Evolutionary conservation across 2,329 filamentous ascomycete genomes (phyloP).

Genomic region (Reticulascus tulasneorum): DNA sequence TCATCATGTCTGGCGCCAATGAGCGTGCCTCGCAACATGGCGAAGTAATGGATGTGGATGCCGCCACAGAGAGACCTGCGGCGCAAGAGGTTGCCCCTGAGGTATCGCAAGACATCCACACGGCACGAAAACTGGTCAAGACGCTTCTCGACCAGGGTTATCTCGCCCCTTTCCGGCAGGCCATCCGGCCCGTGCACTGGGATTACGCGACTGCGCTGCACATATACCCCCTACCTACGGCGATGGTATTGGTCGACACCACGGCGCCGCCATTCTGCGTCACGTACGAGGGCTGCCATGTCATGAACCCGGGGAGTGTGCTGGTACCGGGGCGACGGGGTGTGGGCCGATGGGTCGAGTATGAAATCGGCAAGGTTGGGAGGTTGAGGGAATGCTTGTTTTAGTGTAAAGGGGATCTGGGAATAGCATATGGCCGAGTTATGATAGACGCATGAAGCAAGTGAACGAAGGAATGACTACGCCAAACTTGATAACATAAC

Average conservation of each 20-base stretch:
- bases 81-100: slow-evolving; percentile 6
- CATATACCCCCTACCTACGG: slow-evolving; percentile 83
- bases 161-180: slow-evolving; percentile 80
- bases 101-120: slow-evolving; percentile 47
- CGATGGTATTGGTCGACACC: slow-evolving; percentile 76
- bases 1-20: slow-evolving; percentile 27
- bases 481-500: no score
- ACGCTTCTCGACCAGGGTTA: slow-evolving; percentile 89
- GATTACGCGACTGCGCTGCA: slow-evolving; percentile 74
- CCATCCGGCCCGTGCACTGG: slow-evolving; percentile 81
- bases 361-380: slow-evolving; percentile 64
- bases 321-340: slow-evolving; percentile 65
- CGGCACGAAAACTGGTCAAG: slow-evolving; percentile 77
- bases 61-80: slow-evolving; percentile 12
- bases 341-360: slow-evolving; percentile 82
- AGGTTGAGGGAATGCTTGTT: slow-evolving; percentile 62
- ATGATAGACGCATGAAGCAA: no score
- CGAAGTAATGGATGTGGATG: slow-evolving; percentile 43
- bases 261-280: slow-evolving; percentile 79
- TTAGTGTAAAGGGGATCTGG: no score
- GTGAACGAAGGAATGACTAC: no score
- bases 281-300: slow-evolving; percentile 92
- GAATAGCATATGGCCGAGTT: no score
- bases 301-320: slow-evolving; percentile 85
- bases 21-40: slow-evolving; percentile 15